Base-by-base conservation (phyloP, 345 rosid genomes). In the Isatis tinctoria region DNA sequence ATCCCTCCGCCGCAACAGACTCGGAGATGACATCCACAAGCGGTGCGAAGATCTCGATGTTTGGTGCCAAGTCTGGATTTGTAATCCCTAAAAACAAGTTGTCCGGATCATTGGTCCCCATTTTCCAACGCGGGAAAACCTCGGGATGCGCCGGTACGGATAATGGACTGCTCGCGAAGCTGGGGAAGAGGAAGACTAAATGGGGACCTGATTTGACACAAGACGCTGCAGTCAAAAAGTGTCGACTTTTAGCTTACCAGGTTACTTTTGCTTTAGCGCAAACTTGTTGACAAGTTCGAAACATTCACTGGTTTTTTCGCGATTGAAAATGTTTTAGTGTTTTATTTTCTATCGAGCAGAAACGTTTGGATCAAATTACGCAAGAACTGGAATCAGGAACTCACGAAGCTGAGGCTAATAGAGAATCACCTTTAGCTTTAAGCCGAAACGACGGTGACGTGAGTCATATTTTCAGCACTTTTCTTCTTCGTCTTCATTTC, bases 71-170 rank as follows among this genome's bases (percentile, higher is more conserved):
- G 70, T 80, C 92, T 13, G 97, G 98, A 36, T 95, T 92, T 67
- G 91, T 95, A 56, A 95, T 95, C 61, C 98, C 99, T 11, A 95
- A 90, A 73, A 95, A 92, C 75, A 95, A 92, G 49, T 78, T 92
- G 36, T 88, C 96, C 0, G 98, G 99, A 49, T 92, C 98, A 3
- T 35, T 95, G 72, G 85, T 92, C 65, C 96, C 98, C 1, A 80
- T 84, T 47, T 85, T 81, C 41, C 83, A 76, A 79, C 92, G 88
- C 18, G 83, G 80, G 58, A 89, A 86, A 69, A 82, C 81, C 67
- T 58, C 67, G 0, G 85, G 80, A 60, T 77, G 83, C 22, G 45
- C 61, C 58, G 84, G 77, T 70, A 24, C 75, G 17, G 74, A 60
- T 67, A 82, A 11, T 26, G 89, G 82, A 63, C 87, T 83, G 65